Percentiles rank a stretch among this genome's conserved stretches.
Evolutionary conservation across 805 yeast species (phyloP).

Genomic region (Lachancea cidri): DNA sequence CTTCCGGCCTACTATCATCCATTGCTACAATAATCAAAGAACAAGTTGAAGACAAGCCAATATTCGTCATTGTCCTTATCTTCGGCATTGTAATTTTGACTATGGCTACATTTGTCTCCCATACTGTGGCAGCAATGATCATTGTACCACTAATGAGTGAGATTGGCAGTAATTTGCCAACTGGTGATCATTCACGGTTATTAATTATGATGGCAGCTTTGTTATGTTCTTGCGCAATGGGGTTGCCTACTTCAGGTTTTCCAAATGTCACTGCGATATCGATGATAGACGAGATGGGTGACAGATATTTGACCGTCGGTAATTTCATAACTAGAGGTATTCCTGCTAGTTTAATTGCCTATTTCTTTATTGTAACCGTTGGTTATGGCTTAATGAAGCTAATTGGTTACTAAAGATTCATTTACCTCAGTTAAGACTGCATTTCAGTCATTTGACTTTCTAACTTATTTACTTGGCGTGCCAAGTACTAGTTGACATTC

Average conservation of each 20-base stretch:
- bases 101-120: slow-evolving; percentile 93
- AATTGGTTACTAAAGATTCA: slow-evolving; percentile 47
- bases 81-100: slow-evolving; percentile 79
- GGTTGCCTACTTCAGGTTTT: slow-evolving; percentile 94
- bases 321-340: slow-evolving; percentile 89
- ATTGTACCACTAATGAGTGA: slow-evolving; percentile 86
- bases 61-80: slow-evolving; percentile 67
- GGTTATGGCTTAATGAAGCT: slow-evolving; percentile 72
- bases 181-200: slow-evolving; percentile 78
- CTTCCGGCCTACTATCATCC: slow-evolving; percentile 78
- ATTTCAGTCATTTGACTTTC: slow-evolving; percentile 14
- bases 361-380: slow-evolving; percentile 63
- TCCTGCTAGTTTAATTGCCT: slow-evolving; percentile 76
- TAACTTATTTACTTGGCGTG: slow-evolving; percentile 7
- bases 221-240: slow-evolving; percentile 94
- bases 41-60: slow-evolving; percentile 58
- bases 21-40: slow-evolving; percentile 68
- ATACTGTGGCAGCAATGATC: slow-evolving; percentile 94
- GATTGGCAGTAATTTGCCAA: slow-evolving; percentile 68
- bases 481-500: background rate
- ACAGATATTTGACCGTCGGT: slow-evolving; percentile 79
- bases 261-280: slow-evolving; percentile 98
- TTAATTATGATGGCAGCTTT: slow-evolving; percentile 60
- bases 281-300: slow-evolving; percentile 87
- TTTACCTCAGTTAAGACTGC: too few relatives aligned